These are phyloP conservation scores for Tympanopsis confertula DNA, from an alignment of 2,329 filamentous ascomycete genomes.

Conservation along the genomic window DNA sequence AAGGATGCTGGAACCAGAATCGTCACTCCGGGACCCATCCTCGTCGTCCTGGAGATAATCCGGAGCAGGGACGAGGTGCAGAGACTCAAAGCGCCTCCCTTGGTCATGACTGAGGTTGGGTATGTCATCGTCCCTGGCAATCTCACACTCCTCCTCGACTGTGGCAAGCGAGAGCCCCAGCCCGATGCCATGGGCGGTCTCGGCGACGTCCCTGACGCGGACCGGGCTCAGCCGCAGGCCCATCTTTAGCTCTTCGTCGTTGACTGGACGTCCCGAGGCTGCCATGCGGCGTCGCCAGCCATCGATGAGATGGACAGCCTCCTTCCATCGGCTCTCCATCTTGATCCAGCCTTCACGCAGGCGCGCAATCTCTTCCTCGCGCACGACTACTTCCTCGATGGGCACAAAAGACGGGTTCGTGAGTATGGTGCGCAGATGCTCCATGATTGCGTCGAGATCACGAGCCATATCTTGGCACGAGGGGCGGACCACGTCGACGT, in stretches of 20 bases:
- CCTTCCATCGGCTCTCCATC: slow-evolving; percentile 84
- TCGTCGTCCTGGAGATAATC: slow-evolving; percentile 11
- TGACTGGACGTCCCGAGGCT: slow-evolving; percentile 55
- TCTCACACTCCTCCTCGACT: slow-evolving; percentile 17
- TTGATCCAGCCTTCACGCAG: slow-evolving; percentile 80
- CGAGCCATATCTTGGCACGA: slow-evolving; percentile 53
- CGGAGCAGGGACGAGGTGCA: slow-evolving; percentile 27
- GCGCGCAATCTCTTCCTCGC: slow-evolving; percentile 79
- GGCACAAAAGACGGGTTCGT: slow-evolving; percentile 95
- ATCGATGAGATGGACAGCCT: slow-evolving; percentile 83
- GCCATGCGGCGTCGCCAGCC: slow-evolving; percentile 80
- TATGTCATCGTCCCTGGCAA: slow-evolving; percentile 7
- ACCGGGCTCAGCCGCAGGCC: slow-evolving; percentile 54
- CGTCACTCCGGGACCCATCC: slow-evolving; percentile 18
- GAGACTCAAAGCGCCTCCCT: slow-evolving; percentile 14
- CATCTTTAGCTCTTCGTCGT: slow-evolving; percentile 56
- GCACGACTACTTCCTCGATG: slow-evolving; percentile 83
- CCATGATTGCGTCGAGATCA: slow-evolving; percentile 67
- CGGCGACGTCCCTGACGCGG: slow-evolving; percentile 37
- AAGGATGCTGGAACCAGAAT: slow-evolving; percentile 16
- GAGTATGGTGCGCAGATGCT: slow-evolving; percentile 70
- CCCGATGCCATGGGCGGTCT: slow-evolving; percentile 25
- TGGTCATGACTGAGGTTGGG: not conserved
- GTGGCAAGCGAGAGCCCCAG: slow-evolving; percentile 28
- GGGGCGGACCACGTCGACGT: slow-evolving; percentile 19